Base-by-base conservation (phyloP, 225 moss, liverwort and hornwort species). In the Polytrichum formosum region DNA sequence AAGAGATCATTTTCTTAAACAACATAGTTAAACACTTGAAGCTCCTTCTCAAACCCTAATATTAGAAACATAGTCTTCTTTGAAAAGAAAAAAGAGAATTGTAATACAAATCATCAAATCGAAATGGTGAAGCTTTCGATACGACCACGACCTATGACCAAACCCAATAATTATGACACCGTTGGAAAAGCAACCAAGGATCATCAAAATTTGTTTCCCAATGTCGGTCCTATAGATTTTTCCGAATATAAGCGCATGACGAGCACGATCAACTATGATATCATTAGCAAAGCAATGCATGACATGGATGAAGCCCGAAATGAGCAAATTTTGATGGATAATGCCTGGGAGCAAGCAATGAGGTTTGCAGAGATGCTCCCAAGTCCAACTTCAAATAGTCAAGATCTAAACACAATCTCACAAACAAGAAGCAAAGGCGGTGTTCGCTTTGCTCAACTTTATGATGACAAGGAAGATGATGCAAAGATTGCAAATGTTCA, bases 51-150 rank as follows among this genome's bases (percentile, higher is more conserved):
- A 46, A 46, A 46, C 46, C 46, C 46, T 46, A 46, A 46, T 46
- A 46, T 46, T 2, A 46, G 13, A 46, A 46, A 3, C 37, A 46
- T 46, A 46, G 16, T 46, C 13, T 37, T 13, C 37, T 46, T 46
- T 16, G 4, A 46, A 35, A 46, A 46, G 46, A 16, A 46, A 16
- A 46, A 46, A 46, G 46, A 16, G 46, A 10, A 16, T 46, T 46
- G 13, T 13, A 46, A 13, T 4, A 46, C 13, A 4, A 46, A 13
- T 10, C 46, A 46, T 46, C 46, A 46, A 46, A 46, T 46, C 1
- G 46, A 54, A 67, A 67, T 67, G 67, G 67, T 67, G 54, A 67
- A 67, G 54, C 25, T 67, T 55, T 28, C 26, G 1, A 67, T 26
- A 54, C 9, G 67, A 23, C 67, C 66, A 16, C 22, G 10, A 26